Percentiles rank a stretch among this genome's conserved stretches.
These are phyloP conservation scores for Yamadazyma spencermartinsiae DNA, from an alignment of 1,139 yeast genomes.

Conservation along the genomic window DNA sequence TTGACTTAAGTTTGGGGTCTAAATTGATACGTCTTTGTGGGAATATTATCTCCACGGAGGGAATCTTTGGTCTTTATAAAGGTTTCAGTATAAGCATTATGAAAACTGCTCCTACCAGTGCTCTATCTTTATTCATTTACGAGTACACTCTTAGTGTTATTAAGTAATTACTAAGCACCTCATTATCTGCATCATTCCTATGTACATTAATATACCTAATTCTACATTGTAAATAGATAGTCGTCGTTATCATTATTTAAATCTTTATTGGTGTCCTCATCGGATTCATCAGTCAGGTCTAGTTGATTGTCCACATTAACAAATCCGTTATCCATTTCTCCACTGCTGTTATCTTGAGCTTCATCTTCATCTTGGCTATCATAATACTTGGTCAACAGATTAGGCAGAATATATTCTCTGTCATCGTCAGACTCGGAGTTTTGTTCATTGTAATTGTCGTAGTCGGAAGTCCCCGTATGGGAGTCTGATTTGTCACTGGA, in stretches of 20 bases:
- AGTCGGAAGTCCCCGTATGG: constrained; percentile 15
- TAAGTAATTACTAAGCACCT: neutral
- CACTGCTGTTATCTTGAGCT: neutral
- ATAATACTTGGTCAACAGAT: constrained; percentile 36
- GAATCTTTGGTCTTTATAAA: constrained; percentile 65
- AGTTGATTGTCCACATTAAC: constrained; percentile 1
- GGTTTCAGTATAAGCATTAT: constrained; percentile 70
- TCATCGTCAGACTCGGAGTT: constrained; percentile 32
- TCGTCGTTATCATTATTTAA: constrained; percentile 27
- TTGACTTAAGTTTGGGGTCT: constrained; percentile 4
- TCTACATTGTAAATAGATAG: constrained; percentile 31
- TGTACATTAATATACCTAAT: neutral
- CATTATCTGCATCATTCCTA: neutral
- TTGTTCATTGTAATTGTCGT: constrained; percentile 9
- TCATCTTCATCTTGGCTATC: constrained; percentile 25
- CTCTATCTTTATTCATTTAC: constrained; percentile 71
- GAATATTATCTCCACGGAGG: constrained; percentile 53
- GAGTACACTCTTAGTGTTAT: constrained; percentile 39
- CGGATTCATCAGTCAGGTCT: constrained; percentile 12
- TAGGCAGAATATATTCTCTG: constrained; percentile 45
- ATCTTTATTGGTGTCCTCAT: constrained; percentile 11
- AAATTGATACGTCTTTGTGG: constrained; percentile 17
- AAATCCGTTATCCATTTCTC: constrained; percentile 1
- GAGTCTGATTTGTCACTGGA: constrained; percentile 15
- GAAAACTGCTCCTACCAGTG: constrained; percentile 83